These are phyloP conservation scores for Discostella stelligeroides DNA, from an alignment of 108 stramenopile genomes.

Conservation along the genomic window DNA sequence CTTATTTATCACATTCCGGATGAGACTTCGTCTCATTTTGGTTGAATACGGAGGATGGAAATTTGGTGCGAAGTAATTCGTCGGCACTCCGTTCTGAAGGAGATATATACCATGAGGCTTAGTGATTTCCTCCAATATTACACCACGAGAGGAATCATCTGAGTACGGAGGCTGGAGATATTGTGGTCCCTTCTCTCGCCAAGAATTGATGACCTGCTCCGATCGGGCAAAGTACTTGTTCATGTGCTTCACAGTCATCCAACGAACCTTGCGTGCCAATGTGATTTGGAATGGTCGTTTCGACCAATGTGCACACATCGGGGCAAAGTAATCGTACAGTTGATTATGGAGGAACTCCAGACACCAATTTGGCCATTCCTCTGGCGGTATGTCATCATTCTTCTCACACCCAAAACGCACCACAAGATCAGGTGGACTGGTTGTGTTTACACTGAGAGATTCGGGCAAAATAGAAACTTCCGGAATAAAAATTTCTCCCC, in stretches of 20 bases:
- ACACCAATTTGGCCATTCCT: constrained; percentile 92
- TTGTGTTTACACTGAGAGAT: constrained; percentile 76
- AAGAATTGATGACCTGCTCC: constrained; percentile 81
- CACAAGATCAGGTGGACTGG: constrained; percentile 78
- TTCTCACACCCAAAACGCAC: constrained; percentile 87
- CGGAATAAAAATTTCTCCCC: constrained; percentile 90
- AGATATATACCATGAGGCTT: constrained; percentile 87
- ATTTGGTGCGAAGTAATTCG: constrained; percentile 91
- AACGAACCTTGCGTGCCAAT: constrained; percentile 79
- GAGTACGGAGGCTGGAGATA: constrained; percentile 76
- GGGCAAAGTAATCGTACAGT: constrained; percentile 80
- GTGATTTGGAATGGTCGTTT: constrained; percentile 87
- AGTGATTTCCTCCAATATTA: constrained; percentile 78
- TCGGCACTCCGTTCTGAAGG: constrained; percentile 77
- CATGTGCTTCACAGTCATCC: constrained; percentile 93
- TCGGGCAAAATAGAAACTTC: constrained; percentile 84
- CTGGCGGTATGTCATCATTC: constrained; percentile 85
- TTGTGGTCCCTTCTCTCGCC: constrained; percentile 89
- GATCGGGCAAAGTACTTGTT: constrained; percentile 89
- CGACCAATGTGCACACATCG: constrained; percentile 73
- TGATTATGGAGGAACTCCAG: constrained; percentile 92
- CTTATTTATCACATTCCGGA: constrained; percentile 77
- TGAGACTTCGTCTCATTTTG: constrained; percentile 78
- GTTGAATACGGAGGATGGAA: constrained; percentile 90
- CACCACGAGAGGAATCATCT: constrained; percentile 54